Evolutionary conservation across 495 filamentous ascomycete genomes (phyloP).

Genomic region (Podospora appendiculata): DNA sequence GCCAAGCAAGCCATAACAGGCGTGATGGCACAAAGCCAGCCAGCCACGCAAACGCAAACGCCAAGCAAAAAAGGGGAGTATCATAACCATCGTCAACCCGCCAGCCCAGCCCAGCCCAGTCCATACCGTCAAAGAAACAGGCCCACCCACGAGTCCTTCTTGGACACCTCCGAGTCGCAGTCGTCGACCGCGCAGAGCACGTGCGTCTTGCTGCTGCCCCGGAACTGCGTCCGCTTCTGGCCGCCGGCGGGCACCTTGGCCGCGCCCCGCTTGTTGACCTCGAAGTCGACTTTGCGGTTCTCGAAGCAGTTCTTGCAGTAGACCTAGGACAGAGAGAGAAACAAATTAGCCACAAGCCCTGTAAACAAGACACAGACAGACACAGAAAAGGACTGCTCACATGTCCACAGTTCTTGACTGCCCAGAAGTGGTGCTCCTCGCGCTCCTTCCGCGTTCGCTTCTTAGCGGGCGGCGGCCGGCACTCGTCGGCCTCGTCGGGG

Average conservation of each 20-base stretch:
- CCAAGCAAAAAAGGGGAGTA: not conserved
- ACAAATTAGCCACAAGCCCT: not conserved
- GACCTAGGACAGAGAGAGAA: constrained; percentile 17
- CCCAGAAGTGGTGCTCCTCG: constrained; percentile 44
- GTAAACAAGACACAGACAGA: not conserved
- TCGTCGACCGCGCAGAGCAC: constrained; percentile 35
- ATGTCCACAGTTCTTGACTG: constrained; percentile 41
- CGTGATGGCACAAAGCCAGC: too few species aligned
- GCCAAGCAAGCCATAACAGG: too few species aligned
- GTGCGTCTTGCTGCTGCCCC: constrained; percentile 5
- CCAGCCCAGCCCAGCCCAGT: not conserved
- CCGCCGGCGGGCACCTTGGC: not conserved
- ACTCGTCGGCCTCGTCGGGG: constrained; percentile 18
- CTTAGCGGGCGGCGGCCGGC: constrained; percentile 20
- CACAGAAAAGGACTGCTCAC: constrained; percentile 19
- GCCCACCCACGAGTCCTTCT: constrained; percentile 37
- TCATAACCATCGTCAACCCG: not conserved
- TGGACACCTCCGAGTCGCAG: constrained; percentile 29
- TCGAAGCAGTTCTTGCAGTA: constrained; percentile 40
- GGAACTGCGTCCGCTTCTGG: not conserved
- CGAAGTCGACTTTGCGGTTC: constrained; percentile 15
- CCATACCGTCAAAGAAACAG: constrained; percentile 26
- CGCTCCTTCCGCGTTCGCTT: constrained; percentile 32
- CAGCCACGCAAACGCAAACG: not conserved
- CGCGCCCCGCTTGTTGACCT: constrained; percentile 18